Base-by-base conservation (phyloP, 805 yeast species). In the Nakazawaea sp. region DNA sequence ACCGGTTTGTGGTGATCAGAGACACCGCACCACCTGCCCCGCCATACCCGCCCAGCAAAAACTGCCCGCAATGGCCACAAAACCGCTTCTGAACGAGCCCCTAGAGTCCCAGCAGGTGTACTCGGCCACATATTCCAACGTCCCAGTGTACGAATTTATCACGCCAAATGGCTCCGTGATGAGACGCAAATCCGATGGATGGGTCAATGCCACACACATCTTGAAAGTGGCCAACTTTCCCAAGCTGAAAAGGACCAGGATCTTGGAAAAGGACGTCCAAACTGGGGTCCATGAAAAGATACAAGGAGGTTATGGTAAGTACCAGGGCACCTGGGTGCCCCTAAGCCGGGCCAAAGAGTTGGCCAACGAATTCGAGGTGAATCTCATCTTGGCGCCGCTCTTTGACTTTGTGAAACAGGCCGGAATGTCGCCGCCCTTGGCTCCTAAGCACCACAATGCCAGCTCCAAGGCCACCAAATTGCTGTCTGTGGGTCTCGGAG, bases 241-340 rank as follows among this genome's bases (percentile, higher is more conserved):
- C 44, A 89, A 89, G 60, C 96, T 97, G 1, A 87, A 84, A 57
- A 66, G 97, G 48, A 89, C 97, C n/a, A 80, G 95, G 50, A 88
- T 89, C 45, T 69, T 89, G 48, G 97, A 89, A 56, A 78, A 82
- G 51, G 96, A 89, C 46, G 96, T 90, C 12, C 96, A 90, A 54
- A 73, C 72, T 27, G 96, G 95, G 5, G 61, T 68, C 15, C 97
- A 89, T 56, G 96, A 89, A 52, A 90, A 90, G 56, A 88, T 89
- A 15, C 97, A 89, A 58, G 97, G 97, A 45, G 97, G 97, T 3
- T 89, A 88, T 55, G 97, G 97, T 39, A 81, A 89, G 53, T 90
- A 88, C 58, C 97, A 90, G 59, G 97, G 96, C 13, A 89, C 97
- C 3, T 89, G 96, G 96, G 89, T 89, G 5, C 97, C 97, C 0